These are phyloP conservation scores for Ophiostoma triangulosporum DNA, from an alignment of 2,329 filamentous ascomycete species.

Conservation along the genomic window DNA sequence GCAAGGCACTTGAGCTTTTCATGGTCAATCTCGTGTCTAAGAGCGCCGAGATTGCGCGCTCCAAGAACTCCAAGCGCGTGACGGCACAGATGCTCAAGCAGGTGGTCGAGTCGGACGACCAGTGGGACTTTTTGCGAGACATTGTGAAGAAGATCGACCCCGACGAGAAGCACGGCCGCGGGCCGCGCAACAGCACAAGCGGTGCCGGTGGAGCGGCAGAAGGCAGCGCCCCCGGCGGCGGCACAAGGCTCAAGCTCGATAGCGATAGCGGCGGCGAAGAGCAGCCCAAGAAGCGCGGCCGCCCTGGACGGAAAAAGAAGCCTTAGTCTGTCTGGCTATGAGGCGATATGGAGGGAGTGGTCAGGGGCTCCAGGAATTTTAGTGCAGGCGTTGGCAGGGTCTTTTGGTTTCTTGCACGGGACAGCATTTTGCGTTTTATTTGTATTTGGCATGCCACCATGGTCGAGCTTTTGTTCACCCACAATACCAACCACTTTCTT, in stretches of 20 bases:
- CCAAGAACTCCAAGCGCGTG: conserved; percentile 77
- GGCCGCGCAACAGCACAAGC: conserved; percentile 37
- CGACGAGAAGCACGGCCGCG: conserved; percentile 33
- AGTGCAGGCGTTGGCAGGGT: neutral
- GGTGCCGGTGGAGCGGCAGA: conserved; percentile 24
- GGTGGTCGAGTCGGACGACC: conserved; percentile 74
- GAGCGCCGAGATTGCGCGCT: conserved; percentile 69
- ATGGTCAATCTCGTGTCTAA: conserved; percentile 91
- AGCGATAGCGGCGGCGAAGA: conserved; percentile 28
- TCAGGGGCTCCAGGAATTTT: neutral
- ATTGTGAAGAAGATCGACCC: conserved; percentile 71
- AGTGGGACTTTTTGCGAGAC: conserved; percentile 86
- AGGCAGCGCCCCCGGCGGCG: conserved; percentile 1
- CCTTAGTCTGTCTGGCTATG: conserved; percentile 16
- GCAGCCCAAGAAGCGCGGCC: conserved; percentile 14
- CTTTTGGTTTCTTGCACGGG: neutral
- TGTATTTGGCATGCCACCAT: neutral
- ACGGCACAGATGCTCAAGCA: conserved; percentile 84
- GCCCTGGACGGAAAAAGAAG: conserved; percentile 36
- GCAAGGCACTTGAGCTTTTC: conserved; percentile 91
- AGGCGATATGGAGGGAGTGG: neutral
- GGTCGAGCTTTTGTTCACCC: neutral
- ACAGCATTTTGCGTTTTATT: neutral
- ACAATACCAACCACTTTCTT: neutral
- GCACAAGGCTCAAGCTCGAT: conserved; percentile 12